Conservation (phyloP, 345 rosid genomes). For the Eucalyptus tenuipes region DNA sequence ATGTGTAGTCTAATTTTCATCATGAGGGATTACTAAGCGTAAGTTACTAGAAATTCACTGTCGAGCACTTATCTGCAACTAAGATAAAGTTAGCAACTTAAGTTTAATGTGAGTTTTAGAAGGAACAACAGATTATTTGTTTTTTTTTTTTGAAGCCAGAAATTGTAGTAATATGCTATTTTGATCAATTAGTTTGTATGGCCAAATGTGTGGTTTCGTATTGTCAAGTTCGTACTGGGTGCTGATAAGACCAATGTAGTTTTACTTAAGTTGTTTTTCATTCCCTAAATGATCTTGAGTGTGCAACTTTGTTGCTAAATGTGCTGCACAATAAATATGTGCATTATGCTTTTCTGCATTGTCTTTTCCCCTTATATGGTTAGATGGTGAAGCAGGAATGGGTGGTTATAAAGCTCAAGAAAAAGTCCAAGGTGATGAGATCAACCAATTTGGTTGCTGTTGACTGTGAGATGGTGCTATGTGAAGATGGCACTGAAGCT, state of each 20-base stretch:
- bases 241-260: not conserved
- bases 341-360: not conserved
- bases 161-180: not conserved
- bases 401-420: slow-evolving; percentile 36
- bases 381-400: slow-evolving; percentile 46
- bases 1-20: not conserved
- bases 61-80: not conserved
- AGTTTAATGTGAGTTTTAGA: not conserved
- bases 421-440: slow-evolving; percentile 25
- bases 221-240: not conserved
- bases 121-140: not conserved
- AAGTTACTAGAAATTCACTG: not conserved
- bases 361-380: not conserved
- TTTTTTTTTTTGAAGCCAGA: not conserved
- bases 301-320: not conserved
- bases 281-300: not conserved
- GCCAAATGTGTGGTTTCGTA: not conserved
- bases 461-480: slow-evolving; percentile 98
- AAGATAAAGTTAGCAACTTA: not conserved
- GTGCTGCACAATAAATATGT: not conserved
- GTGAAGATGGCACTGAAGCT: slow-evolving; percentile 89
- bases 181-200: not conserved
- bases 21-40: not conserved
- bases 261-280: not conserved
- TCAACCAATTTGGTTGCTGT: slow-evolving; percentile 53